phyloP scores from a whole-genome alignment of 225 moss, liverwort and hornwort genomes.

The Marchantia paleacea region DNA sequence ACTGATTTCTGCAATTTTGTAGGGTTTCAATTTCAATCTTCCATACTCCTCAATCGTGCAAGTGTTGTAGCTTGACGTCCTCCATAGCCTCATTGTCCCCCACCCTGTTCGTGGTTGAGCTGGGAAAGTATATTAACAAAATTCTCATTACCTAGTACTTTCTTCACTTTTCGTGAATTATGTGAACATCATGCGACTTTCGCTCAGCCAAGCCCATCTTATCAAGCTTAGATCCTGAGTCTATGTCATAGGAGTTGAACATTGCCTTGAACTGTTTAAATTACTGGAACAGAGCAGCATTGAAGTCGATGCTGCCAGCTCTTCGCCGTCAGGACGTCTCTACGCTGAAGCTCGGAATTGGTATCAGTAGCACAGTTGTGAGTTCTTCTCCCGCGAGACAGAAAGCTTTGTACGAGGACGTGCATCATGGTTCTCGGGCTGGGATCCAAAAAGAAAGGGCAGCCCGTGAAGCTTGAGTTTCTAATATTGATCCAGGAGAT shows the following conservation, averaged over 20 bases:
- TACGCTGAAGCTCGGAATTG: constrained; percentile 9
- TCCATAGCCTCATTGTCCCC: neutral
- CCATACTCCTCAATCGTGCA: neutral
- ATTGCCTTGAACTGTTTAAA: constrained; percentile 6
- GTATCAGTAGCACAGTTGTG: neutral
- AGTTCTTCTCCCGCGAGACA: neutral
- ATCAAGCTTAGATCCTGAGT: neutral
- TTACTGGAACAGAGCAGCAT: constrained; percentile 20
- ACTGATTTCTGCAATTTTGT: neutral
- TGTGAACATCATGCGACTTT: neutral
- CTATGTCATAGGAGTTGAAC: neutral
- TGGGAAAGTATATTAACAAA: neutral
- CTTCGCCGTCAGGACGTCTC: neutral
- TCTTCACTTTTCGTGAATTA: neutral
- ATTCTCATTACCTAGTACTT: neutral
- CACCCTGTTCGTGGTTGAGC: neutral
- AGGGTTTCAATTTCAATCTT: neutral
- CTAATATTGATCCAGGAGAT: constrained; percentile 72
- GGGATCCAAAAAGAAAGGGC: constrained; percentile 58
- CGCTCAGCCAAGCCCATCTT: neutral
- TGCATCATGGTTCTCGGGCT: constrained; percentile 73
- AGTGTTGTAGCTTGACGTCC: neutral
- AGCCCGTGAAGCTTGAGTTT: constrained; percentile 65
- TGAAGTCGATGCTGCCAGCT: constrained; percentile 16
- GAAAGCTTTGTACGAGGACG: neutral